Base-by-base conservation (phyloP, 306 rosid species). In the Cicer bijugum region DNA sequence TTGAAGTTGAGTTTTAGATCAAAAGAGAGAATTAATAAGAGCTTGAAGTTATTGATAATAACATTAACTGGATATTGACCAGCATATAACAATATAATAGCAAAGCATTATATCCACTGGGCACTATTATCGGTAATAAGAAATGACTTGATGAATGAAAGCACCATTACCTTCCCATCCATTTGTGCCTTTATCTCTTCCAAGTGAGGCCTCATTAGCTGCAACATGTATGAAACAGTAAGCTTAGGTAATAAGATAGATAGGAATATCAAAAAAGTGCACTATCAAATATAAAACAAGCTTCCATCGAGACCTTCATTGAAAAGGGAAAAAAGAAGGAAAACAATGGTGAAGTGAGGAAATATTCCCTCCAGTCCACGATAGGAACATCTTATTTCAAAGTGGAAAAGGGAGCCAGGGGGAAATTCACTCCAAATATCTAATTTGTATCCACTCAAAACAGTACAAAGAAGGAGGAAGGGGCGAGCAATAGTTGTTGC, bases 131-230 rank as follows among this genome's bases (percentile, higher is more conserved):
- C 2, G 12, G 50, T 51, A 67, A 48, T 56, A 55, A 67, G 55
- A 76, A 75, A 73, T 38, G 17, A 75, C 51, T 52, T 55, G 57
- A 44, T 37, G 66, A 65, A 55, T 47, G 55, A 53, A 44, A 43
- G 83, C 19, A 76, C 44, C 55, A 81, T 77, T 89, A 94, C 99
- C 92, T 81, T 77, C 17, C 84, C 83, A 1, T 85, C 70, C 83
- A 94, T 86, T 77, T 81, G 52, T 38, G 81, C 72, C 84, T 77
- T 88, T 68, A 87, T 69, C 38, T 84, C 86, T 76, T 87, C 93
- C 76, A 94, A 74, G 64, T 56, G 92, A 12, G 96, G 96, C 83
- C 89, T 91, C 84, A 89, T 64, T 71, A 87, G 47, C 99, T 94
- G 89, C 53, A 81, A 71, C 44, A 81, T 12, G 42, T 59, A 78